Evolutionary conservation across 495 filamentous ascomycete genomes (phyloP).

Genomic region (Lasiosphaeris hirsuta): DNA sequence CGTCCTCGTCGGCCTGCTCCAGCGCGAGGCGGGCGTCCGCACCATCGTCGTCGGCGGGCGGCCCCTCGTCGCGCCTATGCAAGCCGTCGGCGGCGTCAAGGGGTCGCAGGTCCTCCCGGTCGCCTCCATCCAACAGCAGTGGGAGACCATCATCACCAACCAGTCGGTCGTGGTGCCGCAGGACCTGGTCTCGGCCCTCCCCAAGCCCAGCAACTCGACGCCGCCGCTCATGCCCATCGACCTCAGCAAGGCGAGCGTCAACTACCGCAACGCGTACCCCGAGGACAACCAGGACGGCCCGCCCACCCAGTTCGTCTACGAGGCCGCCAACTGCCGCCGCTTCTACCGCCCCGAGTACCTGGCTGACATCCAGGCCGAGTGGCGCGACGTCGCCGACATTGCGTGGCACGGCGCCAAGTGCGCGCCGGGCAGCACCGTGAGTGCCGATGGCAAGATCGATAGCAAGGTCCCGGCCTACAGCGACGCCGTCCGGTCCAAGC

Average conservation of each 20-base stretch:
- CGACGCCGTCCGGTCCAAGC: conserved; percentile 1
- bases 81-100: conserved; percentile 61
- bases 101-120: conserved; percentile 34
- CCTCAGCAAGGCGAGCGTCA: conserved; percentile 30
- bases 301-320: conserved; percentile 49
- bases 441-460: not conserved
- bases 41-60: conserved; percentile 60
- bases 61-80: conserved; percentile 50
- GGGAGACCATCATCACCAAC: not conserved
- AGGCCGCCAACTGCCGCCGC: conserved; percentile 53
- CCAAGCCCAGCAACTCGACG: not conserved
- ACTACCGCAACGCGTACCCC: conserved; percentile 43
- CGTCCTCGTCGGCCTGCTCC: conserved; percentile 57
- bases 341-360: conserved; percentile 49
- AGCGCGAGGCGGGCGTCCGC: conserved; percentile 54
- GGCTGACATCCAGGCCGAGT: conserved; percentile 44
- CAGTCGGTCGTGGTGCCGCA: not conserved
- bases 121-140: not conserved
- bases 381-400: conserved; percentile 41
- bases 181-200: not conserved
- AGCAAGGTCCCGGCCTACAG: not conserved
- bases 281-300: conserved; percentile 22
- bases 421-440: conserved; percentile 21
- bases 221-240: conserved; percentile 12
- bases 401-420: conserved; percentile 36